phyloP scores from a whole-genome alignment of 768 basidiomycete genomes.

The Botryobasidium botryosum region DNA sequence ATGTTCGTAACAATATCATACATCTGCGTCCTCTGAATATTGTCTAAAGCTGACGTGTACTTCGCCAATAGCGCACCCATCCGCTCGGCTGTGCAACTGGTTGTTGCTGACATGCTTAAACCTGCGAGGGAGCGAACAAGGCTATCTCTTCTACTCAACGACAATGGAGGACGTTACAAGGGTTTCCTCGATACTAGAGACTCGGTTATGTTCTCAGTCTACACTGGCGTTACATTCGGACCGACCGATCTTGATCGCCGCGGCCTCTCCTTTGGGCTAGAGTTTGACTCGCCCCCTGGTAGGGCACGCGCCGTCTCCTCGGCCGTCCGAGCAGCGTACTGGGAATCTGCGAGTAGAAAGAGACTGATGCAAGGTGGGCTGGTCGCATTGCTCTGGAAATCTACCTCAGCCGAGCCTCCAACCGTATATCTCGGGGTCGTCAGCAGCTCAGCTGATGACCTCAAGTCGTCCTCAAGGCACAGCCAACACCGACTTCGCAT shows the following conservation, averaged over 20 bases:
- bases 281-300: constrained; percentile 38
- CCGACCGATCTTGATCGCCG: constrained; percentile 18
- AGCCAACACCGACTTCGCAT: constrained; percentile 24
- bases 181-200: constrained; percentile 1
- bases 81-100: constrained; percentile 31
- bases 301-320: constrained; percentile 28
- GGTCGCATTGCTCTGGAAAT: constrained; percentile 40
- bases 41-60: no score
- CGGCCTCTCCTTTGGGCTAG: constrained; percentile 32
- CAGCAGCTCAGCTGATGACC: constrained; percentile 27
- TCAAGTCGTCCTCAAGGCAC: constrained; percentile 28
- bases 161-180: constrained; percentile 15
- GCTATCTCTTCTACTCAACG: constrained; percentile 7
- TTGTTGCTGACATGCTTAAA: constrained; percentile 28
- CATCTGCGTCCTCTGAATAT: no score
- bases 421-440: constrained; percentile 37
- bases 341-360: constrained; percentile 44
- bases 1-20: no score
- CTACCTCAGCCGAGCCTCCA: neutral
- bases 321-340: constrained; percentile 32
- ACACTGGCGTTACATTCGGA: constrained; percentile 11
- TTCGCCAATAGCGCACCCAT: constrained; percentile 30
- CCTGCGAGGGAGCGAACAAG: constrained; percentile 4
- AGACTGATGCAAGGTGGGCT: constrained; percentile 45
- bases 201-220: constrained; percentile 14